phyloP scores from a whole-genome alignment of 306 rosid genomes.

The Pachyrhizus erosus region DNA sequence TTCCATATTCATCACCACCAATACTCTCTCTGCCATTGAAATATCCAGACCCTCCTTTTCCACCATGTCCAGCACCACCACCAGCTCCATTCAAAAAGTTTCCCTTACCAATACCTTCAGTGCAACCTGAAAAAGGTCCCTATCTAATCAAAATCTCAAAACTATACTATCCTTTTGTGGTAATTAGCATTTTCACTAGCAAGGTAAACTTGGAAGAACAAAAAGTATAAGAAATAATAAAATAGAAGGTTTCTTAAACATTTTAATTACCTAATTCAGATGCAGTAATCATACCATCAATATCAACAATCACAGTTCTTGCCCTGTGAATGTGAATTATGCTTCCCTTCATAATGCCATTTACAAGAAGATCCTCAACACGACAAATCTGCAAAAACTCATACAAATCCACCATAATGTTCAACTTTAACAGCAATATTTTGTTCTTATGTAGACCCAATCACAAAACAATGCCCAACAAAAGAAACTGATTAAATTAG shows the following conservation, averaged over 20 bases:
- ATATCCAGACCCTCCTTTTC: slow-evolving; percentile 96
- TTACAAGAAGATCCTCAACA: slow-evolving; percentile 95
- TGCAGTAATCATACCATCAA: slow-evolving; percentile 74
- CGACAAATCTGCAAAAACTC: slow-evolving; percentile 81
- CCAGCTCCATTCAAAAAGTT: slow-evolving; percentile 97
- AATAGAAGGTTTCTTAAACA: slow-evolving; percentile 13
- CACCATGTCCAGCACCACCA: slow-evolving; percentile 99
- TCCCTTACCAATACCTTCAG: slow-evolving; percentile 92
- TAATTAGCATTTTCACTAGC: slow-evolving; percentile 25
- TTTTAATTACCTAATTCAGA: slow-evolving; percentile 75
- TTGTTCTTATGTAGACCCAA: slow-evolving; percentile 7
- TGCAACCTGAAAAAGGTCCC: slow-evolving; percentile 77
- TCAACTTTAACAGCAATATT: slow-evolving; percentile 13
- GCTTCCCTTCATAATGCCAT: slow-evolving; percentile 89
- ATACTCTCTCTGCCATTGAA: slow-evolving; percentile 75
- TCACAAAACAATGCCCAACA: slow-evolving; percentile 23
- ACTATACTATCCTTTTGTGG: neutral
- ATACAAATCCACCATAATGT: slow-evolving; percentile 40
- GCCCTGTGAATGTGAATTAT: slow-evolving; percentile 98
- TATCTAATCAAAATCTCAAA: slow-evolving; percentile 49
- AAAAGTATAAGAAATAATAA: neutral
- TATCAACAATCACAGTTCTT: slow-evolving; percentile 80
- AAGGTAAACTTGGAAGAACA: slow-evolving; percentile 37
- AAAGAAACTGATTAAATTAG: neutral
- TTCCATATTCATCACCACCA: slow-evolving; percentile 90